Percentiles rank a stretch among this genome's conserved stretches.
phyloP scores from a whole-genome alignment of 1,284 basidiomycete species.

The Cryptococcus hybrid region DNA sequence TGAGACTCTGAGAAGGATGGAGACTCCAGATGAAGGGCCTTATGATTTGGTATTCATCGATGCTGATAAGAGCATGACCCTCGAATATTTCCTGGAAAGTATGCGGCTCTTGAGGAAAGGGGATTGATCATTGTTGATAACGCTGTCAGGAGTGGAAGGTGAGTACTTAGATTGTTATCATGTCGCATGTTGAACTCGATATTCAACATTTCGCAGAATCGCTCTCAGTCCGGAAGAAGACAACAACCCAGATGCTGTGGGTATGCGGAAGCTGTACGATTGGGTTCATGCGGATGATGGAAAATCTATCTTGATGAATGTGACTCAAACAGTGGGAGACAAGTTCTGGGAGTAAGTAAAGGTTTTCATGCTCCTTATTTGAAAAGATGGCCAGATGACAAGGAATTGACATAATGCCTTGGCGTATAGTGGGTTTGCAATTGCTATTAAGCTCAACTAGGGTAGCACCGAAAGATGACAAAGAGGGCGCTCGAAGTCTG shows the following conservation, averaged over 20 bases:
- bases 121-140: constrained; percentile 42
- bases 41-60: constrained; percentile 47
- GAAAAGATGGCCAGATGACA: no score
- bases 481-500: no score
- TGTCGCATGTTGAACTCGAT: background rate
- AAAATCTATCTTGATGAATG: constrained; percentile 36
- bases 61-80: constrained; percentile 38
- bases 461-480: no score
- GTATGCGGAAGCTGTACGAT: constrained; percentile 39
- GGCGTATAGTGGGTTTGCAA: no score
- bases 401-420: no score
- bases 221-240: constrained; percentile 19
- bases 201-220: constrained; percentile 12
- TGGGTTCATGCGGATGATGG: constrained; percentile 43
- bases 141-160: constrained; percentile 36
- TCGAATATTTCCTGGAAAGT: constrained; percentile 36
- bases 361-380: no score
- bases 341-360: constrained; percentile 46
- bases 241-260: constrained; percentile 19
- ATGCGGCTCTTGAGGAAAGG: constrained; percentile 36
- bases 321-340: constrained; percentile 43
- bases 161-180: constrained; percentile 7
- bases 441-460: no score
- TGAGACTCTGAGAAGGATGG: constrained; percentile 20
- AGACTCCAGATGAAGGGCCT: constrained; percentile 17